A percentile compares a stretch with the other conserved stretches of the same genome.
Evolutionary conservation across 2,329 filamentous ascomycete species (phyloP).

Genomic region (Aaosphaeria arxii): DNA sequence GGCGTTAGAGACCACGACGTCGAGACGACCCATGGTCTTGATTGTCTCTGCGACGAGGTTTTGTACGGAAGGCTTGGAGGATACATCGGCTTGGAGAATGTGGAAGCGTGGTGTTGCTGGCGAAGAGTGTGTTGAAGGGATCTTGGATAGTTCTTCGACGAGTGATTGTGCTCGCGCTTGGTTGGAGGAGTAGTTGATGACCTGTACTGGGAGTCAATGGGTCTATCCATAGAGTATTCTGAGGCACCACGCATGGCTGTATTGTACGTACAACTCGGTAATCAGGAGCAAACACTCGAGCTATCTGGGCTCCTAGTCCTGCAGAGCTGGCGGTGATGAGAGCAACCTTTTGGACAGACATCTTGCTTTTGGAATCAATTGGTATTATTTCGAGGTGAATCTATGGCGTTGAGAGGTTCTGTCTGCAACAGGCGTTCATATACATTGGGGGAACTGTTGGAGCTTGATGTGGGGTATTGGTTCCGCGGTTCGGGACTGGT

Average conservation of each 20-base stretch:
- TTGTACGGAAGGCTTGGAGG: slow-evolving; percentile 41
- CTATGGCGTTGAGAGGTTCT: too few species aligned
- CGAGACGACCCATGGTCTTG: slow-evolving; percentile 45
- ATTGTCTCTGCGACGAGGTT: slow-evolving; percentile 44
- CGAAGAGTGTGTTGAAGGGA: slow-evolving; percentile 26
- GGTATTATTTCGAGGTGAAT: too few species aligned
- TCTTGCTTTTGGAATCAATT: slow-evolving; percentile 4
- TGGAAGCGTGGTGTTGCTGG: slow-evolving; percentile 37
- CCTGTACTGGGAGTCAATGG: slow-evolving; percentile 21
- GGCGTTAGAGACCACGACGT: slow-evolving; percentile 50
- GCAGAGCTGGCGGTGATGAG: slow-evolving; percentile 50
- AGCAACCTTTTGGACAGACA: slow-evolving; percentile 44
- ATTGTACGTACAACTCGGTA: slow-evolving; percentile 38
- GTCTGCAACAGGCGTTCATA: too few species aligned
- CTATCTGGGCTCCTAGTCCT: slow-evolving; percentile 47
- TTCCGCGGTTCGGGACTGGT: background rate
- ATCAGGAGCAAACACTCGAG: slow-evolving; percentile 45
- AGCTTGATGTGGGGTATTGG: background rate
- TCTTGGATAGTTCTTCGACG: slow-evolving; percentile 40
- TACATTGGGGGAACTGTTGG: background rate
- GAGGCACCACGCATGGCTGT: background rate
- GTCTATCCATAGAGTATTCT: background rate
- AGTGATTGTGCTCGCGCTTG: slow-evolving; percentile 38
- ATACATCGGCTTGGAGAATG: slow-evolving; percentile 46
- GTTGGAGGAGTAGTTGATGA: slow-evolving; percentile 49